A percentile compares a stretch with the other conserved stretches of the same genome.
Evolutionary conservation across 1,284 basidiomycete species (phyloP).

Genomic region (Schizophyllum amplum): DNA sequence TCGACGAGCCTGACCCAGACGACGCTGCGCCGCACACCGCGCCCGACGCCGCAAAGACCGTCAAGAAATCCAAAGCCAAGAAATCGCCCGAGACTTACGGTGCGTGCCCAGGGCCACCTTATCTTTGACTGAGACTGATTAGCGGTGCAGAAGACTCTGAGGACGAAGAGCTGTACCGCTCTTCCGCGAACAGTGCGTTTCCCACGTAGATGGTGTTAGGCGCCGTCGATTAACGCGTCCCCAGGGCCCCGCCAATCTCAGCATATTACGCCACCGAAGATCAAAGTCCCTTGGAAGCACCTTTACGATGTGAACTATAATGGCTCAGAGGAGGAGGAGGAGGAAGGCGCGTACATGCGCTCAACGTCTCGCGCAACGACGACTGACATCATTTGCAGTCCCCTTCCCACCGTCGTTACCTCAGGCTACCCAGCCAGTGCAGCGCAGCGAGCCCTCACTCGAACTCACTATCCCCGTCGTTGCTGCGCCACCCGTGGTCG

Average conservation of each 20-base stretch:
- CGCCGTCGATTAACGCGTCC: background rate
- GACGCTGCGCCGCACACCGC: background rate
- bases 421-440: no score
- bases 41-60: background rate
- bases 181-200: background rate
- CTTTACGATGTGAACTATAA: background rate
- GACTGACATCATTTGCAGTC: background rate
- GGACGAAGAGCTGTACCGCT: background rate
- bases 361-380: background rate
- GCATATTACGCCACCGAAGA: background rate
- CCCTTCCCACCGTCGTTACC: background rate
- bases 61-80: background rate
- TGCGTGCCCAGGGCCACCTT: no score
- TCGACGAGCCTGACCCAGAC: background rate
- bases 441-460: no score
- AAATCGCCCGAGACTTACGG: no score
- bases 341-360: background rate
- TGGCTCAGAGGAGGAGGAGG: background rate
- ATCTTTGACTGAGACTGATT: background rate
- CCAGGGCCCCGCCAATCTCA: background rate
- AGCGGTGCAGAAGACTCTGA: background rate
- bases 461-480: background rate
- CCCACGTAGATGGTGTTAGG: background rate
- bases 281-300: background rate
- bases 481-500: background rate